These are phyloP conservation scores for Cryomyces minteri DNA, from an alignment of 495 filamentous ascomycete genomes.

Conservation along the genomic window DNA sequence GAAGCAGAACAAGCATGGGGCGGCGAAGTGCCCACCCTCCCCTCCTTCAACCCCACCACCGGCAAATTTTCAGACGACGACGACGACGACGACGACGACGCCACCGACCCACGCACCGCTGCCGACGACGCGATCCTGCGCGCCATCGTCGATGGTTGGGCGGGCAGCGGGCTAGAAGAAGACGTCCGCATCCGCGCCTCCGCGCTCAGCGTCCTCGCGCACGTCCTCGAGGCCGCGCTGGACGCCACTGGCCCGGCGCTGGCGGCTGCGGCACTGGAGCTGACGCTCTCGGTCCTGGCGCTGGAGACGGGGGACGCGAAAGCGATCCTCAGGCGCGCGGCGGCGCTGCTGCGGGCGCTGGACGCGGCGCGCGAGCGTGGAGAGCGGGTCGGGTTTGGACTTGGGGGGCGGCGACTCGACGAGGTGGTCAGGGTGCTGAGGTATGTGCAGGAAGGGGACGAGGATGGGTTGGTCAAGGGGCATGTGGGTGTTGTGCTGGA, in stretches of 20 bases:
- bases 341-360: slow-evolving; percentile 47
- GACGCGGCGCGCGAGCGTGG: slow-evolving; percentile 36
- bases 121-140: slow-evolving; percentile 22
- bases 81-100: slow-evolving; percentile 24
- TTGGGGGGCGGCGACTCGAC: slow-evolving; percentile 40
- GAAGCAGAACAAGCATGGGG: slow-evolving; percentile 35
- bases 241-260: slow-evolving; percentile 34
- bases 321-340: slow-evolving; percentile 57
- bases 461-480: slow-evolving; percentile 52
- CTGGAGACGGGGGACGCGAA: slow-evolving; percentile 43
- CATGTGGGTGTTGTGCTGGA: slow-evolving; percentile 55
- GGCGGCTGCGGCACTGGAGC: slow-evolving; percentile 41
- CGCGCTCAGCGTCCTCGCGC: slow-evolving; percentile 53
- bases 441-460: slow-evolving; percentile 50
- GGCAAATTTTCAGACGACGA: slow-evolving; percentile 21
- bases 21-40: slow-evolving; percentile 21
- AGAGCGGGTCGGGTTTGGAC: slow-evolving; percentile 36
- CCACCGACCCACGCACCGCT: slow-evolving; percentile 18
- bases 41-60: slow-evolving; percentile 9
- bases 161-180: slow-evolving; percentile 45
- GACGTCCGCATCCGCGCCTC: slow-evolving; percentile 65
- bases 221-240: slow-evolving; percentile 34
- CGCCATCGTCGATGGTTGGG: slow-evolving; percentile 59
- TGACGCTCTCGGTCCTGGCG: slow-evolving; percentile 44
- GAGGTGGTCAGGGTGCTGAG: slow-evolving; percentile 42